A percentile compares a stretch with the other conserved stretches of the same genome.
Evolutionary conservation across 164 flowering plant species (phyloP).

Genomic region (Piper betle): DNA sequence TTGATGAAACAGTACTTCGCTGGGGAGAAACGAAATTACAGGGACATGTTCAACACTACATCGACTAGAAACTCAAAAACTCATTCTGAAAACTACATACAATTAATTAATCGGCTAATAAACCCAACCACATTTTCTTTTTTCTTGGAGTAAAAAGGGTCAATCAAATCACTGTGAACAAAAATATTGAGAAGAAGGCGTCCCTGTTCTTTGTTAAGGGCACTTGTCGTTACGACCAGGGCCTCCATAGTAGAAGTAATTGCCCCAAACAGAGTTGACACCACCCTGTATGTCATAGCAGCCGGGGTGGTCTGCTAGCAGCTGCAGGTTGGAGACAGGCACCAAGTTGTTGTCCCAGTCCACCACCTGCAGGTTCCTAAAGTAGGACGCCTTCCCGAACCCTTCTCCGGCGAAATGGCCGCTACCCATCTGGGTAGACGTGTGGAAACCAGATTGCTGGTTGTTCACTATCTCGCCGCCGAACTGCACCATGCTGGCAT

Average conservation of each 20-base stretch:
- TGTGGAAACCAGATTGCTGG: slow-evolving; percentile 50
- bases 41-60: no score
- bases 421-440: slow-evolving; percentile 90
- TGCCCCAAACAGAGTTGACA: slow-evolving; percentile 68
- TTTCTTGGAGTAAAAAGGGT: no score
- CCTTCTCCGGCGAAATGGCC: slow-evolving; percentile 89
- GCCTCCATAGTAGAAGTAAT: slow-evolving; percentile 89
- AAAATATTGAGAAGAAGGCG: no score
- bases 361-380: slow-evolving; percentile 72
- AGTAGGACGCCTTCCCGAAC: slow-evolving; percentile 72
- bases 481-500: slow-evolving; percentile 87
- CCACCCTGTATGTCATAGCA: slow-evolving; percentile 78
- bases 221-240: slow-evolving; percentile 82
- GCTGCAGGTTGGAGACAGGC: slow-evolving; percentile 48
- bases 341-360: slow-evolving; percentile 89
- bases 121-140: no score
- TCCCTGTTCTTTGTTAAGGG: slow-evolving; percentile 21
- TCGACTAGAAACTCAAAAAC: no score
- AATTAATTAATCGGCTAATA: no score
- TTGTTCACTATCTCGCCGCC: slow-evolving; percentile 85
- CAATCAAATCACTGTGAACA: no score
- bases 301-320: slow-evolving; percentile 69
- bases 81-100: no score
- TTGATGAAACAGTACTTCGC: no score
- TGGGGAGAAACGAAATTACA: no score